Evolutionary conservation across 352 stramenopile genomes (phyloP), one percentile per base, ranked within the genome.

Genomic region (Globisporangium nunn): DNA sequence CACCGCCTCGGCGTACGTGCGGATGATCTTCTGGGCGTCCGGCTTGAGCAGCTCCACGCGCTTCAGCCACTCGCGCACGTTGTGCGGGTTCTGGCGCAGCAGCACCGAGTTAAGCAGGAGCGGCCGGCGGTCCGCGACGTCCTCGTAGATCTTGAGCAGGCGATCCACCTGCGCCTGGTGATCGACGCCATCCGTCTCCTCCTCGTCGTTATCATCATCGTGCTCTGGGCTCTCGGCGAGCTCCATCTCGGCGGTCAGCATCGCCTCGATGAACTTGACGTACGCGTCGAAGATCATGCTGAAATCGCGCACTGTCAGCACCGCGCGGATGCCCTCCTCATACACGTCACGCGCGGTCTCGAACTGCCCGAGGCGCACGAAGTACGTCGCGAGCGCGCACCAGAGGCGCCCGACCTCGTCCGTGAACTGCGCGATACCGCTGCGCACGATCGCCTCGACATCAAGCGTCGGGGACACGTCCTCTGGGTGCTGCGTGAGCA

Each of bases 271-370:
- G 71, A 99, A 99, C 73, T 98, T 92, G 23, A 97, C 79, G 69
- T 99, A 99, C 2, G 96, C 93, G 71, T 99, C 97, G 58, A 99
- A 99, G 30, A 99, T 88, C 69, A 99, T 90, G 61, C 89, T 98
- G 63, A 99, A 99, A 77, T 99, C 98, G 10, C 96, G 89, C 45
- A 93, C 82, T 0, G 80, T 92, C 50, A 89, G 47, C 12, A 92
- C 81, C 0, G 74, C 82, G 18, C 73, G 66, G 31, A 90, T 77
- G 10, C 89, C 86, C 62, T 94, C 85, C 72, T 99, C 96, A 62
- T 99, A 99, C 14, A 99, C 81, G 62, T 97, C 91, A 39, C 97
- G 82, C 12, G 98, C 97, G 39, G 90, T 78, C 61, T 99, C 96
- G 65, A 99, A 99, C 65, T 96, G 82, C 15, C 96, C 96, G 5